Percentiles rank a stretch among this genome's conserved stretches.
Conservation (phyloP, 1,284 basidiomycete species). For the Trichosporon faecale region DNA sequence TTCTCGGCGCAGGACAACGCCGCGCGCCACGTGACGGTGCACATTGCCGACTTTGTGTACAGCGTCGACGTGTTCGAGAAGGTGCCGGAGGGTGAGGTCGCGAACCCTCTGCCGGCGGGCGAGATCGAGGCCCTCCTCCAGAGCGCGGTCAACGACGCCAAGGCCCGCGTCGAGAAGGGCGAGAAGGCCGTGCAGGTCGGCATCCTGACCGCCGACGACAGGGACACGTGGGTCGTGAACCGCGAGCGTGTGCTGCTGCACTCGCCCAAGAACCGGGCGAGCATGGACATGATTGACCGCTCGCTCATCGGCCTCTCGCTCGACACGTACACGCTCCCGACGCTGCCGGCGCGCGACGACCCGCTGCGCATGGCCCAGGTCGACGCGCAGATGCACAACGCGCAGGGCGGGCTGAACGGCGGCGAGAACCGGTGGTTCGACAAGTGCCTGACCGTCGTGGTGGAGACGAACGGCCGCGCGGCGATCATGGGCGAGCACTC, state of each 20-base stretch:
- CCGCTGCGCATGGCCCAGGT: conserved; percentile 57
- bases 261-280: conserved; percentile 63
- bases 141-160: conserved; percentile 68
- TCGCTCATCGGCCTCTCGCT: conserved; percentile 71
- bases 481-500: conserved; percentile 91
- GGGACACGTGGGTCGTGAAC: conserved; percentile 81
- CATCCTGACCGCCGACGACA: conserved; percentile 71
- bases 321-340: conserved; percentile 55
- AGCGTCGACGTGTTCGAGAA: conserved; percentile 64
- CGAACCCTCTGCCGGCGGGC: conserved; percentile 50
- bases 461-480: conserved; percentile 81
- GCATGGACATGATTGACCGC: conserved; percentile 64
- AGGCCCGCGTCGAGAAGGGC: conserved; percentile 57
- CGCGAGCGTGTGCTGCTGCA: conserved; percentile 67
- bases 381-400: conserved; percentile 74
- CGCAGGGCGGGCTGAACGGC: conserved; percentile 65
- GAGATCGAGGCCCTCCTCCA: conserved; percentile 67
- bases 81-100: conserved; percentile 48
- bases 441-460: conserved; percentile 76
- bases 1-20: conserved; percentile 59
- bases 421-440: conserved; percentile 89
- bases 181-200: conserved; percentile 65
- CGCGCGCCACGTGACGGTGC: conserved; percentile 65
- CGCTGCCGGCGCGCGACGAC: conserved; percentile 49
- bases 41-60: conserved; percentile 80